Base-by-base conservation (phyloP, 2,329 filamentous ascomycete species). In the Aspergillus clavatus region DNA sequence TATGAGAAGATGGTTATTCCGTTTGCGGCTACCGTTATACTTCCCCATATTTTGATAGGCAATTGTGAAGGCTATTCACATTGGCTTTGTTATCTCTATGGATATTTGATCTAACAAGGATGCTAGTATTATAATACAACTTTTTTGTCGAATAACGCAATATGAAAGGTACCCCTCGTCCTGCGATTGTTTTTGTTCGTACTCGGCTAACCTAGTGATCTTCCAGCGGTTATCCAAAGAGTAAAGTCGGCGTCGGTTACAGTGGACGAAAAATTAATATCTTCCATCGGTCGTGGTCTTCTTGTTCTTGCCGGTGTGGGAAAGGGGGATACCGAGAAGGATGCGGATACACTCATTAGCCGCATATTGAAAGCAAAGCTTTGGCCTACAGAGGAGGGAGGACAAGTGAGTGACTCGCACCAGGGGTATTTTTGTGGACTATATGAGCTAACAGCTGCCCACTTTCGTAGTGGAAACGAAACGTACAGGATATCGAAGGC, bases 241-340 rank as follows among this genome's bases (percentile, higher is more conserved):
- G 93, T 98, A 41, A 82, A 95, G 49, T 97, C 90, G 35, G 91
- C 91, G 49, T 96, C 91, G 6, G 93, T 98, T 58, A 93, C 89
- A 1, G 91, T 98, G 42, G 90, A 98, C 63, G 86, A 88, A 62
- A 79, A 95, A 64, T 73, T 95, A 23, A 80, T 98, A 37, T 97
- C 93, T 1, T 87, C 86, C 3, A 97, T 98, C 59, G 88, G 89
- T 48, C 87, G 85, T 68, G 93, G 93, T 23, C 72, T 98, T 35
- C 76, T 98, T 5, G 89, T 97, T 24, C 86, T 98, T 64, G 91
- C 91, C 18, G 93, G 90, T 21, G 83, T 98, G 35, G 89, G 86
- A 24, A 90, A 89, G 31, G 86, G 90, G 43, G 93, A 98, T 63
- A 95, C 89, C 2, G 79, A 86, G 56, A 94, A 90, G 65, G 90